Conservation (phyloP, 495 filamentous ascomycete genomes). For the Lichina pygmaea region DNA sequence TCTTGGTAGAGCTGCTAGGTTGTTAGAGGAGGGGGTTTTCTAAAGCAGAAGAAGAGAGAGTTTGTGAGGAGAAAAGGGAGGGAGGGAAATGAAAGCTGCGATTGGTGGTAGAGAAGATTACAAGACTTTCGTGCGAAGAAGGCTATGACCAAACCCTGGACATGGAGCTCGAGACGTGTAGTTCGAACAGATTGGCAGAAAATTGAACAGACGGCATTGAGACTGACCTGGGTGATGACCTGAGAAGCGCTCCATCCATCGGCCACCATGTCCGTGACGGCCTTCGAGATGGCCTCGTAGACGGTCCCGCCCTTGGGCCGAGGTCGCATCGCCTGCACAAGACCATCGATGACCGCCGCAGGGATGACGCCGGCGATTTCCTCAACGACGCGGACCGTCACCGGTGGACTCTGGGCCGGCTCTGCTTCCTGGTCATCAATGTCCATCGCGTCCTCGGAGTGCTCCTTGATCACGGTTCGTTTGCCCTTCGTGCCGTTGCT, state of each 20-base stretch:
- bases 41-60: background rate
- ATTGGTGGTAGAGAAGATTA: background rate
- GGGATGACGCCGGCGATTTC: constrained; percentile 95
- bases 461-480: constrained; percentile 28
- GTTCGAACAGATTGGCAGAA: background rate
- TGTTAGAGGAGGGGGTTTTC: background rate
- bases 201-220: background rate
- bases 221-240: constrained; percentile 43
- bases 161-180: no score
- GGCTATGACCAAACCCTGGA: constrained; percentile 1
- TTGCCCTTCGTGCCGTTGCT: constrained; percentile 14
- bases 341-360: constrained; percentile 32
- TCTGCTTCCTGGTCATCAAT: constrained; percentile 8
- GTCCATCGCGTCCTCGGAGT: constrained; percentile 25
- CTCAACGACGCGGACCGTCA: constrained; percentile 59
- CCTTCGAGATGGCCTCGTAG: constrained; percentile 47
- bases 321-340: constrained; percentile 58
- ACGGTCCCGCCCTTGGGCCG: constrained; percentile 24
- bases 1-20: constrained; percentile 47
- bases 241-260: constrained; percentile 98
- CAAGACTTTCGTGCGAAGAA: background rate
- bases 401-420: constrained; percentile 13
- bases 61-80: background rate
- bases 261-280: constrained; percentile 71
- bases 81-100: background rate